A percentile compares a stretch with the other conserved stretches of the same genome.
Evolutionary conservation across 352 stramenopile genomes (phyloP).

Genomic region (Phytophthora lateralis): DNA sequence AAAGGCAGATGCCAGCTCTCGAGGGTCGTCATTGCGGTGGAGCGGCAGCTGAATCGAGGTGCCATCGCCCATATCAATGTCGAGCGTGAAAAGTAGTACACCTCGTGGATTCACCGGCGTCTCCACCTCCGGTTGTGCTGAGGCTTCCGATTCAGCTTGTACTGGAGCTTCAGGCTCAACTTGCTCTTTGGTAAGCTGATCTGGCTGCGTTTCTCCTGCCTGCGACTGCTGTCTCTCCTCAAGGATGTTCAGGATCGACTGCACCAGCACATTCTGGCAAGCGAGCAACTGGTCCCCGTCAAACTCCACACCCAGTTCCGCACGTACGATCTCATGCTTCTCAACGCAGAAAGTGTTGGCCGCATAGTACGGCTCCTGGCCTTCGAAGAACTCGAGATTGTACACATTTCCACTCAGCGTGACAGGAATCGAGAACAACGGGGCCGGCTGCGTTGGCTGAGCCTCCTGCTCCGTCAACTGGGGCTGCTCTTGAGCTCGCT

Average conservation of each 20-base stretch:
- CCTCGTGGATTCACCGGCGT: constrained; percentile 24
- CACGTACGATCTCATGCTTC: constrained; percentile 63
- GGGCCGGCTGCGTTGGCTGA: constrained; percentile 30
- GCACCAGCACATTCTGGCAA: constrained; percentile 62
- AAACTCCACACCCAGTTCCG: constrained; percentile 58
- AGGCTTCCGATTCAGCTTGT: constrained; percentile 12
- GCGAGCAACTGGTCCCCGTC: constrained; percentile 61
- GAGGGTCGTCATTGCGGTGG: constrained; percentile 59
- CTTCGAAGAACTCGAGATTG: constrained; percentile 69
- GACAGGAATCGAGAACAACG: constrained; percentile 63
- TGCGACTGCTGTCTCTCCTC: constrained; percentile 29
- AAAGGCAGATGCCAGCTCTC: constrained; percentile 52
- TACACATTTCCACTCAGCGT: constrained; percentile 59
- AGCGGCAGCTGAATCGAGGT: constrained; percentile 49
- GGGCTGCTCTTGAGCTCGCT: constrained; percentile 15
- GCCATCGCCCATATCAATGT: constrained; percentile 67
- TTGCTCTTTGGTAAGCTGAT: constrained; percentile 8
- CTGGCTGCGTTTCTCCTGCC: constrained; percentile 25
- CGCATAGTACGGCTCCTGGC: constrained; percentile 57
- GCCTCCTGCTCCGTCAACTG: constrained; percentile 8
- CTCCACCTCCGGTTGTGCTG: constrained; percentile 11
- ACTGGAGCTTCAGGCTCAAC: constrained; percentile 9
- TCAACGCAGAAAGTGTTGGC: constrained; percentile 78
- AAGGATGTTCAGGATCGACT: constrained; percentile 43
- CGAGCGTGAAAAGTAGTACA: constrained; percentile 65